phyloP scores from a whole-genome alignment of 208 protist species.

The Acanthamoeba lenticulata region DNA sequence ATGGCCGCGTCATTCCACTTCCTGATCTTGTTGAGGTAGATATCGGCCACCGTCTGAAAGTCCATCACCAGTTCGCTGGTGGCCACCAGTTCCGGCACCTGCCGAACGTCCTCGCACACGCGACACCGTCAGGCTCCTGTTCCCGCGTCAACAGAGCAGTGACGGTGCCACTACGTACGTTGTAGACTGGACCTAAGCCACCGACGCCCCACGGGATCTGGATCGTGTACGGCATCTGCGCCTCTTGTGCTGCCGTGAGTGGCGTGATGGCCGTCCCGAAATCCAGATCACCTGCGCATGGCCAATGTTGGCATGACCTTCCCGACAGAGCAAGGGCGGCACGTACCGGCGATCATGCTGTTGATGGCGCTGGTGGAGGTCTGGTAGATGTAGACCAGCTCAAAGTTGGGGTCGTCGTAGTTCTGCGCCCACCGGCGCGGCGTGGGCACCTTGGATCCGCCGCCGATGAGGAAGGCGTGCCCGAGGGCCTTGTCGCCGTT shows the following conservation, averaged over 20 bases:
- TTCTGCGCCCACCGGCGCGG: no score
- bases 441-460: no score
- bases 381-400: no score
- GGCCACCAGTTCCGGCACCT: background rate
- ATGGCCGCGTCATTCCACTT: slow-evolving; percentile 32
- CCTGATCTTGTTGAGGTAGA: slow-evolving; percentile 62
- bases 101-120: no score
- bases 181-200: background rate
- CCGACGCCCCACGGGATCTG: background rate
- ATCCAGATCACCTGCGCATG: background rate
- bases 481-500: no score
- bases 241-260: background rate
- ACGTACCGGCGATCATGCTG: background rate
- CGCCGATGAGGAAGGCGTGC: no score
- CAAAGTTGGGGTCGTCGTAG: no score
- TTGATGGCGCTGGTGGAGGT: background rate
- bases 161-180: no score
- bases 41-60: slow-evolving; percentile 36
- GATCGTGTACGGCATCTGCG: background rate
- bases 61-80: background rate
- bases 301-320: background rate
- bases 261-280: background rate
- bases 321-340: background rate
- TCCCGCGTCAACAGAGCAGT: no score
- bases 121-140: no score